A percentile compares a stretch with the other conserved stretches of the same genome.
These are phyloP conservation scores for Brassica nigra DNA, from an alignment of 345 rosid species.

Conservation along the genomic window DNA sequence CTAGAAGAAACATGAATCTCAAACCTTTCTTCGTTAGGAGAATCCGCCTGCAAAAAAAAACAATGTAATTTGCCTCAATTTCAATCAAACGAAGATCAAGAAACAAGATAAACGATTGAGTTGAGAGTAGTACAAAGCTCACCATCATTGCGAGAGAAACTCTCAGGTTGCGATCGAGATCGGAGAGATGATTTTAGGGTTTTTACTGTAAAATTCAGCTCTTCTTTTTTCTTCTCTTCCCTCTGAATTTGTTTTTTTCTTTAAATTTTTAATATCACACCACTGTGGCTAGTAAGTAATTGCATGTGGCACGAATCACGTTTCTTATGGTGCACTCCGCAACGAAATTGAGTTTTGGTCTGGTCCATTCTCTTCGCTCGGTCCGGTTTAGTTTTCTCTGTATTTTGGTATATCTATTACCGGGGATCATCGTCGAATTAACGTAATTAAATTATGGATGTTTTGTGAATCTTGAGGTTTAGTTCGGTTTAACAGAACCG, in stretches of 20 bases:
- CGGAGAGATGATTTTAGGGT: slow-evolving; percentile 33
- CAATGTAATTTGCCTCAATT: slow-evolving; percentile 4
- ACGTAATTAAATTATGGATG: neutral
- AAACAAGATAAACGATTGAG: neutral
- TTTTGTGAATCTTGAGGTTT: no score
- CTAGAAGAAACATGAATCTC: slow-evolving; percentile 5
- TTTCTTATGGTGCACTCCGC: slow-evolving; percentile 11
- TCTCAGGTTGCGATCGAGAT: slow-evolving; percentile 14
- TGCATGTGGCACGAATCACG: slow-evolving; percentile 21
- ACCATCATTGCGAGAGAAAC: slow-evolving; percentile 39
- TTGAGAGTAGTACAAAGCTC: neutral
- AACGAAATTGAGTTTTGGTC: neutral
- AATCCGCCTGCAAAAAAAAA: slow-evolving; percentile 59
- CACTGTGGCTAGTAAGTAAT: neutral
- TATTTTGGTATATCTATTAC: neutral
- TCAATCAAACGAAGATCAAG: neutral
- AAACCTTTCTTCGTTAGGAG: slow-evolving; percentile 67
- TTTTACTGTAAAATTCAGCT: slow-evolving; percentile 18
- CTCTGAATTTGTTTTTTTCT: slow-evolving; percentile 11
- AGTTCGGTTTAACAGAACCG: no score
- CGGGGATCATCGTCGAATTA: neutral
- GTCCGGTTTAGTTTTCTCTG: neutral
- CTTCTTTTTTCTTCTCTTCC: neutral
- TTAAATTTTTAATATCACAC: neutral
- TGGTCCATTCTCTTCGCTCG: neutral